Evolutionary conservation across 768 basidiomycete genomes (phyloP), one percentile per base, ranked within the genome.

Genomic region (Pulveroboletus sp.): DNA sequence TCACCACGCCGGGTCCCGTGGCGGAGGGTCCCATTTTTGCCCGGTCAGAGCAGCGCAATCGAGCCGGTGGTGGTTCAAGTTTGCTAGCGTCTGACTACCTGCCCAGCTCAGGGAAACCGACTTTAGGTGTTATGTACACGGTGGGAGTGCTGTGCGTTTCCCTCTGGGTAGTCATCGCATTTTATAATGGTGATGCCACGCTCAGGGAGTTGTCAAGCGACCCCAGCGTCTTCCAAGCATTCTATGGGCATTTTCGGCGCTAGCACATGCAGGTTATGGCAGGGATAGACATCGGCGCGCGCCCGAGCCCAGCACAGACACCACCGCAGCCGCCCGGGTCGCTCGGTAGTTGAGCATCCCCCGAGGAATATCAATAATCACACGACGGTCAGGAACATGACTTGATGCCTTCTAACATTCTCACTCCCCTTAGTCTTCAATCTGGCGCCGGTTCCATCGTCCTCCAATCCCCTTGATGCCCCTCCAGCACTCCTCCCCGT

Each of bases 321-420:
- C 32, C 27, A 47, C 21, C 24, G 28, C 15, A n/a, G 21, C 38
- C 28, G 51, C 38, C 32, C 39, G 44, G 14, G 26, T 39, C 9
- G 28, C 24, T 43, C 39, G 10, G 14, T 36, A n/a, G 15, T 14
- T 8, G n/a, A n/a, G 35, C n/a, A 47, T 46, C 26, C 17, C n/a
- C 27, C 21, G 24, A n/a, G 18, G 50, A 24, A 30, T 37, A 54
- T 57, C 55, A 50, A 46, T 61, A 63, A 57, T 55, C 58, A 56
- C 41, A 30, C 49, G 46, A 50, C 33, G 24, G 41, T 14, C 60
- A 61, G 60, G 60, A 51, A 61, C 59, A 24, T 14, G 9, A 21
- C 21, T 21, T 21, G 21, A 21, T 21, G 21, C 21, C 4, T 21
- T 31, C n/a, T 28, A 39, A 9, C 14, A 32, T 14, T 54, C 61